Percentiles rank a stretch among this genome's conserved stretches.
Conservation (phyloP, 192 early-diverging fungal genomes). For the Backusella australiensis region DNA sequence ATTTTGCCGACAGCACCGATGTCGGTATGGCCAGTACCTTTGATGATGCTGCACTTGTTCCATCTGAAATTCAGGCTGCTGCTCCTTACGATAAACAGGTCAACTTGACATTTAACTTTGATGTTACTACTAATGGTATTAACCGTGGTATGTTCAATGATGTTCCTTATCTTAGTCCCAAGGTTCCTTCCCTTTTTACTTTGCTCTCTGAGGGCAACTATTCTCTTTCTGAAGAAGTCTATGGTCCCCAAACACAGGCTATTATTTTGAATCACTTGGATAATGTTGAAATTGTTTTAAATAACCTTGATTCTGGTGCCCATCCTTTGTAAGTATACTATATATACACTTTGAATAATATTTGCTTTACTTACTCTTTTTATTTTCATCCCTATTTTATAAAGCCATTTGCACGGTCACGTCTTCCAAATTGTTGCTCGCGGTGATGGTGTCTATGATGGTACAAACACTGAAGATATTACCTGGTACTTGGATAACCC, state of each 20-base stretch:
- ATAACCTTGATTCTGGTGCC: slow-evolving; percentile 70
- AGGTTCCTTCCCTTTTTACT: slow-evolving; percentile 64
- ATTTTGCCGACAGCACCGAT: slow-evolving; percentile 25
- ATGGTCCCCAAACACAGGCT: slow-evolving; percentile 64
- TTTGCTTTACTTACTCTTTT: neutral
- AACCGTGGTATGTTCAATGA: slow-evolving; percentile 86
- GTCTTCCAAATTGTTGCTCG: slow-evolving; percentile 78
- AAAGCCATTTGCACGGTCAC: slow-evolving; percentile 86
- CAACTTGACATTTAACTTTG: slow-evolving; percentile 59
- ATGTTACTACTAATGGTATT: slow-evolving; percentile 64
- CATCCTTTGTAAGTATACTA: slow-evolving; percentile 44
- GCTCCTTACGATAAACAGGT: slow-evolving; percentile 46
- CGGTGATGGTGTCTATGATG: slow-evolving; percentile 56
- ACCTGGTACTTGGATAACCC: slow-evolving; percentile 49
- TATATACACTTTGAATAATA: neutral
- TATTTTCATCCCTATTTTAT: neutral
- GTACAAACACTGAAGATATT: slow-evolving; percentile 31
- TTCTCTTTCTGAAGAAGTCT: slow-evolving; percentile 47
- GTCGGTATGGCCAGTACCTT: slow-evolving; percentile 47
- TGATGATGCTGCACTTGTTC: slow-evolving; percentile 55
- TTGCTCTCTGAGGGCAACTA: slow-evolving; percentile 58
- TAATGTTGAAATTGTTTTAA: slow-evolving; percentile 67
- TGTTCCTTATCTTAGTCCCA: slow-evolving; percentile 61
- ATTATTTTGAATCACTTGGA: slow-evolving; percentile 62
- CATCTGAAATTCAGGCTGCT: slow-evolving; percentile 40